Percentiles rank a stretch among this genome's conserved stretches.
Evolutionary conservation across 305 asterid genomes (phyloP).

Genomic region (Solanum hybrid): DNA sequence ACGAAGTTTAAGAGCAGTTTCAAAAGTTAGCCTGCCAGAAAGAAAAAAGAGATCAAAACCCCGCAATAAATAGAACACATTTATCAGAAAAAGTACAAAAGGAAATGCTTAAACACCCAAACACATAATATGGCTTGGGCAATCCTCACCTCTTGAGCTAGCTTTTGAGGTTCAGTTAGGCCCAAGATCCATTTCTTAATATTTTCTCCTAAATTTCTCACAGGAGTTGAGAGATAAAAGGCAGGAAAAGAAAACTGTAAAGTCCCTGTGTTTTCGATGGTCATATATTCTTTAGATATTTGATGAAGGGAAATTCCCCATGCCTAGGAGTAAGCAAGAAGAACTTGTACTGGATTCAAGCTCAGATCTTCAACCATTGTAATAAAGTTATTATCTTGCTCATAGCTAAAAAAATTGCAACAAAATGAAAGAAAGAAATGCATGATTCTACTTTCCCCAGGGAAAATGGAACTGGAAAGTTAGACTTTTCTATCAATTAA

Average conservation of each 20-base stretch:
- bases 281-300: background rate
- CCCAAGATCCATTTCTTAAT: background rate
- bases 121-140: background rate
- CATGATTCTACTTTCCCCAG: background rate
- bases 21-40: slow-evolving; percentile 81
- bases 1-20: slow-evolving; percentile 92
- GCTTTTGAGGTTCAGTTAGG: background rate
- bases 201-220: background rate
- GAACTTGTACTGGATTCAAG: background rate
- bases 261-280: background rate
- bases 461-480: background rate
- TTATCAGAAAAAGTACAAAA: background rate
- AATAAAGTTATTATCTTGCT: background rate
- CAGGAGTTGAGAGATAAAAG: background rate
- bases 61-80: background rate
- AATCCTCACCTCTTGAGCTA: background rate
- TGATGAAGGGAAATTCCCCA: background rate
- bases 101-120: background rate
- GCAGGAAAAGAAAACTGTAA: background rate
- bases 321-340: background rate
- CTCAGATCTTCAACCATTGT: background rate
- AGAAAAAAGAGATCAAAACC: slow-evolving; percentile 10
- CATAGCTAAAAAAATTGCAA: background rate
- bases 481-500: background rate
- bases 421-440: background rate